phyloP scores from a whole-genome alignment of 192 early-diverging fungal genomes.

The Coemansia sp. region DNA sequence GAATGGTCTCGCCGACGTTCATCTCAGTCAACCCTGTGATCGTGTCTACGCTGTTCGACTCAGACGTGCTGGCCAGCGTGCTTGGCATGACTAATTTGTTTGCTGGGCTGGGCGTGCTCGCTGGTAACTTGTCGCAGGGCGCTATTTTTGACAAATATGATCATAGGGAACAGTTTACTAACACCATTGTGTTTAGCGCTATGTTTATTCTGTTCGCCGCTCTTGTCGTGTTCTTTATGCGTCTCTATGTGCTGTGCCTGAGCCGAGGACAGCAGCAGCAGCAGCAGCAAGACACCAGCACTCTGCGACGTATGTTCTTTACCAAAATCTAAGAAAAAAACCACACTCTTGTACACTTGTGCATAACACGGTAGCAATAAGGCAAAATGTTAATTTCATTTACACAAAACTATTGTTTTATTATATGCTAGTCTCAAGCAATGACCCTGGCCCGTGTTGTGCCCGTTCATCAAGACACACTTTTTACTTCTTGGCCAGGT shows the following conservation, averaged over 20 bases:
- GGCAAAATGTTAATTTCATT: too few relatives aligned
- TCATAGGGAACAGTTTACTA: constrained; percentile 31
- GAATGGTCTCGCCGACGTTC: constrained; percentile 43
- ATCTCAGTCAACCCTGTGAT: constrained; percentile 47
- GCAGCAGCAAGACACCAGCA: neutral
- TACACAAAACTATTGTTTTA: too few relatives aligned
- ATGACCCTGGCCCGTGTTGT: too few relatives aligned
- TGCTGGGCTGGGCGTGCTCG: constrained; percentile 33
- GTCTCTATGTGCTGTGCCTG: constrained; percentile 17
- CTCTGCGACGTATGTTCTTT: constrained; percentile 4
- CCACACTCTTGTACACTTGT: too few relatives aligned
- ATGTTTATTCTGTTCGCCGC: constrained; percentile 44
- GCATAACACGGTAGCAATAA: too few relatives aligned
- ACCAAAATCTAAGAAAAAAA: constrained; percentile 20
- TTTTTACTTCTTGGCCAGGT: constrained; percentile 5
- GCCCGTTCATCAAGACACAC: too few relatives aligned
- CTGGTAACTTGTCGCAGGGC: constrained; percentile 41
- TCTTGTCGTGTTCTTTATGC: constrained; percentile 14
- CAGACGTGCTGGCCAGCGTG: constrained; percentile 29
- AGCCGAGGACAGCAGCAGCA: neutral
- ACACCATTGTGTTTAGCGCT: constrained; percentile 40
- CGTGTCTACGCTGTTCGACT: constrained; percentile 28
- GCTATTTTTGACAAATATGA: constrained; percentile 48
- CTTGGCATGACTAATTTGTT: constrained; percentile 46
- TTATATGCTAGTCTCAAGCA: too few relatives aligned